Evolutionary conservation across 202 grass and related monocot genomes (phyloP).

Genomic region (Saccharum hybrid): DNA sequence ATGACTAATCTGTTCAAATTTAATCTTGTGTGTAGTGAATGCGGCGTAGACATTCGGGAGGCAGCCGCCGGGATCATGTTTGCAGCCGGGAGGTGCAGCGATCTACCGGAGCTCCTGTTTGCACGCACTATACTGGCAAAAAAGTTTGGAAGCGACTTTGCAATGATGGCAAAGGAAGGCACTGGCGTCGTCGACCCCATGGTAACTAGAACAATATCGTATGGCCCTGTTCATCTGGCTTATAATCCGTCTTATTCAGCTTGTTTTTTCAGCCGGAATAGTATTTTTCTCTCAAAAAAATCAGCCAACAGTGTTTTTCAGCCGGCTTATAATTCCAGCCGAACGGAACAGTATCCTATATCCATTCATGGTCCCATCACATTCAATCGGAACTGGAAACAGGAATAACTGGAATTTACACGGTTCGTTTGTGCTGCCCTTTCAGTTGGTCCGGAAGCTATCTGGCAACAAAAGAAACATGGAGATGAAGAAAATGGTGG

Average conservation of each 20-base stretch:
- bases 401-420: slow-evolving; percentile 20
- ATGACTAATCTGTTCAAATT: neutral
- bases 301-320: too few relatives aligned
- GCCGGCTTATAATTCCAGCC: too few relatives aligned
- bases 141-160: slow-evolving; percentile 69
- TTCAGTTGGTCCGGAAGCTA: slow-evolving; percentile 83
- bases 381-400: neutral
- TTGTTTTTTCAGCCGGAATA: too few relatives aligned
- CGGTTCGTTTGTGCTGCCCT: neutral
- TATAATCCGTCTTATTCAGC: too few relatives aligned
- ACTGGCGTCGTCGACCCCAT: slow-evolving; percentile 52
- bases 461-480: slow-evolving; percentile 55
- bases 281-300: too few relatives aligned
- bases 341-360: neutral
- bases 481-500: slow-evolving; percentile 63
- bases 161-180: slow-evolving; percentile 46
- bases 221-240: too few relatives aligned
- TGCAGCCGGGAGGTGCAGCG: slow-evolving; percentile 67
- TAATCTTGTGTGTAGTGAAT: slow-evolving; percentile 48
- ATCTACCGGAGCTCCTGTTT: slow-evolving; percentile 70
- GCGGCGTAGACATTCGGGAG: slow-evolving; percentile 62
- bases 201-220: slow-evolving; percentile 27
- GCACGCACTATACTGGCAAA: slow-evolving; percentile 56
- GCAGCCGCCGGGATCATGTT: slow-evolving; percentile 68
- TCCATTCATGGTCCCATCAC: neutral